Percentiles rank a stretch among this genome's conserved stretches.
Evolutionary conservation across 805 yeast species (phyloP).

Genomic region (Kodamaea hsintzibuensis): DNA sequence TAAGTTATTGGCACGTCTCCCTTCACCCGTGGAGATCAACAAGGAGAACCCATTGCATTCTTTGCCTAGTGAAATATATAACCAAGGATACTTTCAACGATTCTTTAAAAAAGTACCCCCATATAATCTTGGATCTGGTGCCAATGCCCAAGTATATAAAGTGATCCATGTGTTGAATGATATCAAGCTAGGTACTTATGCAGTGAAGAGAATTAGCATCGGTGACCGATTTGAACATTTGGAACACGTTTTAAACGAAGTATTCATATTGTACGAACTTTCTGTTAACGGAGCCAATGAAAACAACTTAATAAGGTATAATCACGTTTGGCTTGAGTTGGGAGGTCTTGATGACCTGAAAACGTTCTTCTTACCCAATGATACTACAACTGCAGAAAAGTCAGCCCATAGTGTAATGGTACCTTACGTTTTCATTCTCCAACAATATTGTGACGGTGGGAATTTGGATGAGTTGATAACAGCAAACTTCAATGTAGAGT

Average conservation of each 20-base stretch:
- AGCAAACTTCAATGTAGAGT: slow-evolving; percentile 24
- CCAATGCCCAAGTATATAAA: slow-evolving; percentile 80
- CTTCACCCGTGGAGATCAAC: neutral
- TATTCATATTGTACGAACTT: slow-evolving; percentile 61
- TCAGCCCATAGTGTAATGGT: slow-evolving; percentile 18
- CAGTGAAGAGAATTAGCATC: slow-evolving; percentile 80
- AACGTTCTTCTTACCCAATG: slow-evolving; percentile 24
- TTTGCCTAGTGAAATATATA: slow-evolving; percentile 61
- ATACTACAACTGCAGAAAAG: slow-evolving; percentile 1
- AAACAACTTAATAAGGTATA: slow-evolving; percentile 72
- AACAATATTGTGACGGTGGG: slow-evolving; percentile 89
- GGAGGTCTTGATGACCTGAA: slow-evolving; percentile 52
- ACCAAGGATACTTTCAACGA: slow-evolving; percentile 77
- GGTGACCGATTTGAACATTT: slow-evolving; percentile 75
- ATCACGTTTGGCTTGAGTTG: slow-evolving; percentile 90
- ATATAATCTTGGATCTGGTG: slow-evolving; percentile 69
- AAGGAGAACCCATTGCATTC: slow-evolving; percentile 9
- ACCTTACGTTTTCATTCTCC: slow-evolving; percentile 78
- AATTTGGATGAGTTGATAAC: slow-evolving; percentile 65
- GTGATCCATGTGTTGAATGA: slow-evolving; percentile 81
- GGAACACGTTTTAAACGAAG: slow-evolving; percentile 73
- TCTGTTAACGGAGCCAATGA: slow-evolving; percentile 45
- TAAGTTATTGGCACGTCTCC: slow-evolving; percentile 31
- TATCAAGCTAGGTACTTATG: slow-evolving; percentile 73
- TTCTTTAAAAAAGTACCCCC: slow-evolving; percentile 63